A percentile compares a stretch with the other conserved stretches of the same genome.
These are phyloP conservation scores for Tagetes erecta DNA, from an alignment of 129 eudicot species.

Conservation along the genomic window DNA sequence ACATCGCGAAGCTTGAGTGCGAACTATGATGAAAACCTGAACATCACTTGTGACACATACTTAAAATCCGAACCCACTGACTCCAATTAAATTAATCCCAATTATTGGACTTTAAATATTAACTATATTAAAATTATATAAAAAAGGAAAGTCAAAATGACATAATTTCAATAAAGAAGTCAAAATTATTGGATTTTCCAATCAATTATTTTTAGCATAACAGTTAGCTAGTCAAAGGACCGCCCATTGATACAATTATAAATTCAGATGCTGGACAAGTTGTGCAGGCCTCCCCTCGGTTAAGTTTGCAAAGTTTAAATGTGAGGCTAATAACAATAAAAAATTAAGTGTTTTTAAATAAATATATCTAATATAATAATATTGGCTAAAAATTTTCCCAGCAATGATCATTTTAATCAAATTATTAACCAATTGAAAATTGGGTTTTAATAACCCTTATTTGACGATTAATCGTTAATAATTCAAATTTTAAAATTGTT, in stretches of 20 bases:
- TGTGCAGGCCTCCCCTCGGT: conserved; percentile 6
- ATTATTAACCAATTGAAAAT: no score
- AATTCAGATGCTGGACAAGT: conserved; percentile 18
- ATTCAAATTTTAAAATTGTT: no score
- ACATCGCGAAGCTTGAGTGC: no score
- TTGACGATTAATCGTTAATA: no score
- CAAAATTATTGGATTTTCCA: conserved; percentile 16
- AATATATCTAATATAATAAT: neutral
- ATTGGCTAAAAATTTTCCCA: no score
- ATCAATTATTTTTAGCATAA: neutral
- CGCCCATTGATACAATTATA: conserved; percentile 5
- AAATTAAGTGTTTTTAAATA: neutral
- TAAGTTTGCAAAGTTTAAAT: neutral
- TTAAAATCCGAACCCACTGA: no score
- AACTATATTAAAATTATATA: neutral
- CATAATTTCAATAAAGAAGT: conserved; percentile 24
- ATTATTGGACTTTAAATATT: no score
- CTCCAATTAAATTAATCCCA: no score
- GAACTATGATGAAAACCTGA: no score
- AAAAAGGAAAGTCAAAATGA: conserved; percentile 24
- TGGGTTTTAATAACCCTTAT: no score
- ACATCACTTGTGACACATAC: no score
- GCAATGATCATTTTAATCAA: no score
- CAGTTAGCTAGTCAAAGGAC: conserved; percentile 32
- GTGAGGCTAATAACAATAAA: neutral